phyloP scores from a whole-genome alignment of 495 filamentous ascomycete genomes.

The Gamarada debralockiae region DNA sequence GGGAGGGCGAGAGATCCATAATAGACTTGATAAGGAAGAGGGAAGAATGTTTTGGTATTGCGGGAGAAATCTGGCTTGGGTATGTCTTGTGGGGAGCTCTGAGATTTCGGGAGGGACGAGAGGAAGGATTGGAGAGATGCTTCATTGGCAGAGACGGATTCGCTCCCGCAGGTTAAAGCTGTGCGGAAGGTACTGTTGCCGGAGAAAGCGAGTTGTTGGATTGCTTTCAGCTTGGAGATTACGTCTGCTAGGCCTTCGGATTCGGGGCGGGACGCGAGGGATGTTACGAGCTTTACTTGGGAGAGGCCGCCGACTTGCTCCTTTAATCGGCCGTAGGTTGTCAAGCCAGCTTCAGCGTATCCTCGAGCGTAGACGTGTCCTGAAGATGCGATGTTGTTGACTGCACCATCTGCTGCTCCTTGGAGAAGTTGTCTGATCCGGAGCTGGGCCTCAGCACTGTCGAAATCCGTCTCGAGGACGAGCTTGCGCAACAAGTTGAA shows the following conservation, averaged over 20 bases:
- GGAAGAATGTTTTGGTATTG: slow-evolving; percentile 77
- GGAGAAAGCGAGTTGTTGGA: slow-evolving; percentile 70
- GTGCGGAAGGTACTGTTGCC: slow-evolving; percentile 58
- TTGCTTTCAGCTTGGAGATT: slow-evolving; percentile 80
- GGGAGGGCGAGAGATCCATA: slow-evolving; percentile 78
- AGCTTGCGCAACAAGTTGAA: slow-evolving; percentile 78
- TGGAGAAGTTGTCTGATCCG: slow-evolving; percentile 85
- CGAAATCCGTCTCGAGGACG: slow-evolving; percentile 84
- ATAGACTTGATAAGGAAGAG: slow-evolving; percentile 94
- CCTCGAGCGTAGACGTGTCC: slow-evolving; percentile 82
- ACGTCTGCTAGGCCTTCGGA: slow-evolving; percentile 67
- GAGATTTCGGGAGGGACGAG: slow-evolving; percentile 45
- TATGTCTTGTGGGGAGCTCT: slow-evolving; percentile 32
- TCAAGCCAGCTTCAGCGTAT: slow-evolving; percentile 76
- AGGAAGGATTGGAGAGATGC: slow-evolving; percentile 70
- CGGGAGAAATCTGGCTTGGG: slow-evolving; percentile 23
- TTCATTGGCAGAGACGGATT: slow-evolving; percentile 67
- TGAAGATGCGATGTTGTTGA: slow-evolving; percentile 82
- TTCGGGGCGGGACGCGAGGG: slow-evolving; percentile 45
- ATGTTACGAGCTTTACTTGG: slow-evolving; percentile 82
- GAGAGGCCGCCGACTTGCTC: slow-evolving; percentile 84
- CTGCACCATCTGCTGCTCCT: slow-evolving; percentile 79
- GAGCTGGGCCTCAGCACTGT: slow-evolving; percentile 69
- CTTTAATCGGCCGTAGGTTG: slow-evolving; percentile 59
- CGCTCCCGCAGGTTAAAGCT: slow-evolving; percentile 80